Evolutionary conservation across 495 filamentous ascomycete genomes (phyloP).

Genomic region (Lasiosphaeris hirsuta): DNA sequence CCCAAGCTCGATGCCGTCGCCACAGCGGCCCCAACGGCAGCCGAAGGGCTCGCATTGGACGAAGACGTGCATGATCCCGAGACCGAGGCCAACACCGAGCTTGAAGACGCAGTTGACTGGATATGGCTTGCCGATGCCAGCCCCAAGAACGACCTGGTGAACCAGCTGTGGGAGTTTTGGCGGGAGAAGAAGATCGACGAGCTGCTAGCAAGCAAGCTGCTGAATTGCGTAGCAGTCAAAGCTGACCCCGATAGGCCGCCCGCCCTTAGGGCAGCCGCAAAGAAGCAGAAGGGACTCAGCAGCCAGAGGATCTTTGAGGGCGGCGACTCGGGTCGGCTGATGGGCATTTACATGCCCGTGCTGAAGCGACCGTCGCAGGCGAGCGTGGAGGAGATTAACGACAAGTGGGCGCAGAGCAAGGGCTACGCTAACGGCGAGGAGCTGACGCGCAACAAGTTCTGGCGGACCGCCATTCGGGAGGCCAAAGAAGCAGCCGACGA

Average conservation of each 20-base stretch:
- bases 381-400: slow-evolving; percentile 68
- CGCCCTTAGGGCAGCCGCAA: slow-evolving; percentile 9
- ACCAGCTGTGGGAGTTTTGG: slow-evolving; percentile 78
- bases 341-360: slow-evolving; percentile 69
- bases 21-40: neutral
- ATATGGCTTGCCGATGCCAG: slow-evolving; percentile 66
- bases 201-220: slow-evolving; percentile 64
- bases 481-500: slow-evolving; percentile 22
- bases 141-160: slow-evolving; percentile 58
- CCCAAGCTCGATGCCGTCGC: slow-evolving; percentile 41
- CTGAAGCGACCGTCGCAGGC: slow-evolving; percentile 62
- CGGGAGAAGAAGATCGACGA: slow-evolving; percentile 84
- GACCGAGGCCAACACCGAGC: slow-evolving; percentile 28
- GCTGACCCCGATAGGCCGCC: slow-evolving; percentile 32
- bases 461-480: slow-evolving; percentile 32
- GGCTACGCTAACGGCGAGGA: slow-evolving; percentile 51
- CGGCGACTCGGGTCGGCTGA: slow-evolving; percentile 53
- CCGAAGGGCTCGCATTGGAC: slow-evolving; percentile 10
- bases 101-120: slow-evolving; percentile 69
- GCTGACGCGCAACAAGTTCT: slow-evolving; percentile 36
- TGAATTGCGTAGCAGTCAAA: slow-evolving; percentile 59
- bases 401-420: slow-evolving; percentile 69
- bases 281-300: slow-evolving; percentile 21
- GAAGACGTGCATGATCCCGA: slow-evolving; percentile 35
- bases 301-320: slow-evolving; percentile 69